Conservation (phyloP, 176 grass and related monocot species). For the Puya raimondii region DNA sequence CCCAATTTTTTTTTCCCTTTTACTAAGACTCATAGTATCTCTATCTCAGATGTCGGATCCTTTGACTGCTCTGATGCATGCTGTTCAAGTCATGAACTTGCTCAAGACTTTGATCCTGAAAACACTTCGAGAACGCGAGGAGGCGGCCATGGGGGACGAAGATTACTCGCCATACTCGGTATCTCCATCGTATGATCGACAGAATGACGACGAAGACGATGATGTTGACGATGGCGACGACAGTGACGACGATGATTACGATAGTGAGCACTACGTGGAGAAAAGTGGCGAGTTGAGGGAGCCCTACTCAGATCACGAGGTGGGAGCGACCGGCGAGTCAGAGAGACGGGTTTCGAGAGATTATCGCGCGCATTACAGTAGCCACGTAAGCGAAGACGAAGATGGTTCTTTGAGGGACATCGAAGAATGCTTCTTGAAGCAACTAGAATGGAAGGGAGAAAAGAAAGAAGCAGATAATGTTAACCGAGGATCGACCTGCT, state of each 20-base stretch:
- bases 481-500: conserved; percentile 12
- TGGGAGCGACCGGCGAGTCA: conserved; percentile 17
- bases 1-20: background rate
- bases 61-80: conserved; percentile 92
- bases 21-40: conserved; percentile 2
- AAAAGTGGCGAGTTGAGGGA: conserved; percentile 22
- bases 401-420: conserved; percentile 35
- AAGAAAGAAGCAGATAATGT: conserved; percentile 14
- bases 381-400: conserved; percentile 28
- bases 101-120: conserved; percentile 88
- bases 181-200: conserved; percentile 36
- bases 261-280: conserved; percentile 33
- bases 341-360: conserved; percentile 15
- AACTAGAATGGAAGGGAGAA: conserved; percentile 44
- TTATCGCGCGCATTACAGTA: conserved; percentile 11
- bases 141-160: conserved; percentile 20
- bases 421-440: conserved; percentile 47
- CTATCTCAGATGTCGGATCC: conserved; percentile 90
- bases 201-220: conserved; percentile 16
- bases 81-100: conserved; percentile 98
- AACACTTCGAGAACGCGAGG: conserved; percentile 60
- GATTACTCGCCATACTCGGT: conserved; percentile 60
- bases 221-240: conserved; percentile 10
- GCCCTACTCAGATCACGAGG: conserved; percentile 16
- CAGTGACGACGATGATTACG: conserved; percentile 14